Conservation (phyloP, 139 green algal genomes). For the Tetraselmis chui region DNA sequence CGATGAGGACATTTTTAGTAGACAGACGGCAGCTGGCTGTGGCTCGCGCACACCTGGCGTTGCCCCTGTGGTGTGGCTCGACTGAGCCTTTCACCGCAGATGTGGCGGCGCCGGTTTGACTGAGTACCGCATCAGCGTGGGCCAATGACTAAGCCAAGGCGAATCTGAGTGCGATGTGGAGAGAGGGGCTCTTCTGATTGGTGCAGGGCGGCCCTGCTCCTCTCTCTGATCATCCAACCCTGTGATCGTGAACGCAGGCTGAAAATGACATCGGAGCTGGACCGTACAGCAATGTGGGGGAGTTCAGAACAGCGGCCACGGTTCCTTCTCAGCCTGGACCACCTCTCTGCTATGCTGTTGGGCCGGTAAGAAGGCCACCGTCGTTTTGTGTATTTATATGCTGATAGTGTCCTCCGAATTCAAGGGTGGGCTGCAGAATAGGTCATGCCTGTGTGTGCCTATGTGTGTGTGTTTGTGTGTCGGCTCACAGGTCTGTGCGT, state of each 20-base stretch:
- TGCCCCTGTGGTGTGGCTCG: background rate
- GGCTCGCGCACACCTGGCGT: background rate
- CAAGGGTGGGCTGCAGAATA: too few species aligned
- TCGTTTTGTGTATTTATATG: too few species aligned
- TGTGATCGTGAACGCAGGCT: background rate
- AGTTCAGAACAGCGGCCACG: background rate
- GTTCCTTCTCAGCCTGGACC: background rate
- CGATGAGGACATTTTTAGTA: background rate
- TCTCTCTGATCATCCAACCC: too few species aligned
- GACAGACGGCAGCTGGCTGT: background rate
- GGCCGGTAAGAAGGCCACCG: background rate
- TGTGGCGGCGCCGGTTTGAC: background rate
- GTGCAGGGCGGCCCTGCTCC: too few species aligned
- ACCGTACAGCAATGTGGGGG: background rate
- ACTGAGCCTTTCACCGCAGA: background rate
- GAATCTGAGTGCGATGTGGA: background rate
- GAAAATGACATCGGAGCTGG: background rate
- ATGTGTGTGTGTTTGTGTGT: too few species aligned
- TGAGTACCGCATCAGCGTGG: background rate
- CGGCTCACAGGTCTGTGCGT: conserved; percentile 31
- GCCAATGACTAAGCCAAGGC: background rate
- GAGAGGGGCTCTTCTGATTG: background rate
- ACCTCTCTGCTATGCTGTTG: background rate
- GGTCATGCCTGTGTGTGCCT: too few species aligned
- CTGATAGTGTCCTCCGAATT: too few species aligned